Evolutionary conservation across 2,329 filamentous ascomycete genomes (phyloP).

Genomic region (Diaporthe longicolla): DNA sequence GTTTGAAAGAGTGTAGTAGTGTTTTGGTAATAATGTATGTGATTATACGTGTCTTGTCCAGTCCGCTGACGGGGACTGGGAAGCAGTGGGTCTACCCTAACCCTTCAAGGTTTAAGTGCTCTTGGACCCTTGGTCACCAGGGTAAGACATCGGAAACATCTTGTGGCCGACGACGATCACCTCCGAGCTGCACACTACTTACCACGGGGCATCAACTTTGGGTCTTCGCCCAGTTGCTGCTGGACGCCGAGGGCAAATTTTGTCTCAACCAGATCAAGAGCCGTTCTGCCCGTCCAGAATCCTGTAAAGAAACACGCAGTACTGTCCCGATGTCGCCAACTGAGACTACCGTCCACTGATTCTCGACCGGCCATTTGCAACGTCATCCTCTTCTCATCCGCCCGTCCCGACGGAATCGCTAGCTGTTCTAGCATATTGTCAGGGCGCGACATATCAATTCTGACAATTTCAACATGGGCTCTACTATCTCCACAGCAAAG

Average conservation of each 20-base stretch:
- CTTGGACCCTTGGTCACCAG: background rate
- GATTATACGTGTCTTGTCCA: background rate
- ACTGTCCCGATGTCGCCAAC: background rate
- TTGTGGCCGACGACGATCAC: slow-evolving; percentile 36
- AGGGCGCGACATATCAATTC: background rate
- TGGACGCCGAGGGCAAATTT: background rate
- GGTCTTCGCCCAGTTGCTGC: background rate
- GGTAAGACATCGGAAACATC: background rate
- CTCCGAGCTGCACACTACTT: slow-evolving; percentile 1
- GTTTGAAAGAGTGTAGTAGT: too few species aligned
- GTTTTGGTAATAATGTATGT: too few species aligned
- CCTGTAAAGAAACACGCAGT: background rate
- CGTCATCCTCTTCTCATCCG: slow-evolving; percentile 6
- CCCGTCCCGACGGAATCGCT: slow-evolving; percentile 15
- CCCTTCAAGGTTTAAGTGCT: background rate
- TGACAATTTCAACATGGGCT: slow-evolving; percentile 51
- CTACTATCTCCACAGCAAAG: slow-evolving; percentile 49
- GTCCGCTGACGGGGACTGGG: too few species aligned
- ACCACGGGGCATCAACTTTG: slow-evolving; percentile 7
- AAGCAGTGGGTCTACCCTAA: background rate
- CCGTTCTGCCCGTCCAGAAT: background rate
- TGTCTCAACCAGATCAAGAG: background rate
- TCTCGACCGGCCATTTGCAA: slow-evolving; percentile 13
- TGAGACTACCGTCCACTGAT: slow-evolving; percentile 5
- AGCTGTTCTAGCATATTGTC: slow-evolving; percentile 14